These are phyloP conservation scores for Taphrina confusa DNA, from an alignment of 1,139 yeast genomes.

Conservation along the genomic window DNA sequence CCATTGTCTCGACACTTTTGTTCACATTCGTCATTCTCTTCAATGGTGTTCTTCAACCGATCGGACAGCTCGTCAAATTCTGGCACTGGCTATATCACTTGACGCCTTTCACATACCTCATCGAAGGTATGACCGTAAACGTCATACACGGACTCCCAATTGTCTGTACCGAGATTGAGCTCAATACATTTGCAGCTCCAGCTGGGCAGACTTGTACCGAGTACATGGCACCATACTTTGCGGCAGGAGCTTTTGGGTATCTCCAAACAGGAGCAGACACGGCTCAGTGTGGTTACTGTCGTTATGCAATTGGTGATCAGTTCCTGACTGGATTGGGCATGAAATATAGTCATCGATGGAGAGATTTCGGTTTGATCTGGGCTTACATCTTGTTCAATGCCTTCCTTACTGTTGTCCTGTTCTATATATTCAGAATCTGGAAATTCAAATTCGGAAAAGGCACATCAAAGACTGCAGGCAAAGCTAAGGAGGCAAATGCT, in stretches of 20 bases:
- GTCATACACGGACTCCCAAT: constrained; percentile 61
- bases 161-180: constrained; percentile 56
- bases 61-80: constrained; percentile 62
- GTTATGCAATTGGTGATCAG: constrained; percentile 56
- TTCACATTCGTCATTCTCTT: constrained; percentile 57
- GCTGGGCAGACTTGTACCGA: constrained; percentile 60
- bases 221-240: constrained; percentile 51
- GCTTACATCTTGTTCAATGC: constrained; percentile 54
- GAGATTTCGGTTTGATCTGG: constrained; percentile 61
- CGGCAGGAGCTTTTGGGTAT: constrained; percentile 54
- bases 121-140: constrained; percentile 58
- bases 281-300: constrained; percentile 61
- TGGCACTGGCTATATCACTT: constrained; percentile 60
- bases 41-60: constrained; percentile 67
- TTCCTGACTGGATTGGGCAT: constrained; percentile 54
- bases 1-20: constrained; percentile 57
- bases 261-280: constrained; percentile 50
- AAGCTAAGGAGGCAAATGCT: constrained; percentile 6
- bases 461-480: constrained; percentile 9
- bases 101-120: constrained; percentile 68
- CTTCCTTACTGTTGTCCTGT: constrained; percentile 50
- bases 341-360: constrained; percentile 56
- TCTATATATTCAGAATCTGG: constrained; percentile 44
- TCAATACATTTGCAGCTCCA: constrained; percentile 59
- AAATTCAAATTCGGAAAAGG: constrained; percentile 22